These are phyloP conservation scores for Trichoderma sp. DNA, from an alignment of 2,329 filamentous ascomycete species.

Conservation along the genomic window DNA sequence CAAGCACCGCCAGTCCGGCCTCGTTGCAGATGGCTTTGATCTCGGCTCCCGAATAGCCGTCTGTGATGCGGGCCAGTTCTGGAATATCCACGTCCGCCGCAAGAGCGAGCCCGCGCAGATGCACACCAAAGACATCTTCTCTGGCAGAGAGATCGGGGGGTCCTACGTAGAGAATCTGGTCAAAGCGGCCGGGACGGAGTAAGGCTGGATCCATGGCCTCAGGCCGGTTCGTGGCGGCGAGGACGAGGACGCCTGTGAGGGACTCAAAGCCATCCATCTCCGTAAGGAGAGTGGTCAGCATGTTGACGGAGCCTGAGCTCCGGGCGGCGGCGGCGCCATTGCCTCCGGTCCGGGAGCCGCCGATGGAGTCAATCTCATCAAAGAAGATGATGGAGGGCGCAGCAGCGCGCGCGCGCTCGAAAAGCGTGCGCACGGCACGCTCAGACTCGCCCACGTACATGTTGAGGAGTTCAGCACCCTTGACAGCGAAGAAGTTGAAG, in stretches of 20 bases:
- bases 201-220: slow-evolving; percentile 84
- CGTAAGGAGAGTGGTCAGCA: slow-evolving; percentile 84
- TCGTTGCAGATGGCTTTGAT: slow-evolving; percentile 59
- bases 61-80: slow-evolving; percentile 63
- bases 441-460: slow-evolving; percentile 98
- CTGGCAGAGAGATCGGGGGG: slow-evolving; percentile 74
- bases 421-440: slow-evolving; percentile 79
- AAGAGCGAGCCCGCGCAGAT: slow-evolving; percentile 63
- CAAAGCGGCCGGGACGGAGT: slow-evolving; percentile 82
- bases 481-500: slow-evolving; percentile 92
- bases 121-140: slow-evolving; percentile 73
- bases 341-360: slow-evolving; percentile 51
- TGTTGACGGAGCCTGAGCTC: slow-evolving; percentile 65
- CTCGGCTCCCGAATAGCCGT: slow-evolving; percentile 86
- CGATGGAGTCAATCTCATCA: slow-evolving; percentile 92
- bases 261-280: slow-evolving; percentile 96
- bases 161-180: slow-evolving; percentile 81
- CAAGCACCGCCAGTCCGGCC: slow-evolving; percentile 49
- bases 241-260: slow-evolving; percentile 78
- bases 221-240: slow-evolving; percentile 90
- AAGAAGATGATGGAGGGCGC: slow-evolving; percentile 95
- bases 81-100: slow-evolving; percentile 65
- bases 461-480: slow-evolving; percentile 88
- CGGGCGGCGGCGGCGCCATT: slow-evolving; percentile 46
- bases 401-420: slow-evolving; percentile 81